phyloP scores from a whole-genome alignment of 1,284 basidiomycete genomes.

The Lignosus rhinocerotis region DNA sequence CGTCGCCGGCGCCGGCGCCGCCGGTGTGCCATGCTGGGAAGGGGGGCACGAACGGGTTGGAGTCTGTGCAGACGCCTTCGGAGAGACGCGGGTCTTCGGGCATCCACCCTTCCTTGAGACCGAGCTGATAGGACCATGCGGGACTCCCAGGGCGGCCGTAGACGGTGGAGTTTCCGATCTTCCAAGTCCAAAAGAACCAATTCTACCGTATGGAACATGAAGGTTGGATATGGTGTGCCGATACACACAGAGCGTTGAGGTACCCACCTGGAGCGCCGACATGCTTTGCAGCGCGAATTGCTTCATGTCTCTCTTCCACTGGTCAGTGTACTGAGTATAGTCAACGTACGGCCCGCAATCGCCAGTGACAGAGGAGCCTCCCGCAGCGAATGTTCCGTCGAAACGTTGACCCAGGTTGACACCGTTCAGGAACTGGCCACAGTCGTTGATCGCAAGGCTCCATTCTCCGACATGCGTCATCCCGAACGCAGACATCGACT shows the following conservation, averaged over 20 bases:
- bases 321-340: constrained; percentile 61
- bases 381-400: constrained; percentile 63
- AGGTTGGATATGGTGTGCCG: background rate
- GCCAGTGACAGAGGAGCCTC: constrained; percentile 43
- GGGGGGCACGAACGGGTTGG: constrained; percentile 58
- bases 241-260: constrained; percentile 5
- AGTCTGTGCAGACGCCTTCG: constrained; percentile 65
- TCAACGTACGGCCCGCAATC: constrained; percentile 73
- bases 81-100: constrained; percentile 80
- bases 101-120: constrained; percentile 85
- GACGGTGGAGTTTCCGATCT: constrained; percentile 69
- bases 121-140: constrained; percentile 88
- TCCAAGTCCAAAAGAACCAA: constrained; percentile 98
- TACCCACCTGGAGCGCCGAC: constrained; percentile 77
- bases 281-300: constrained; percentile 78
- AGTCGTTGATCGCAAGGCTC: constrained; percentile 84
- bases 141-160: constrained; percentile 77
- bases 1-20: constrained; percentile 64
- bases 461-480: constrained; percentile 81
- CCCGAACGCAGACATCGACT: constrained; percentile 60
- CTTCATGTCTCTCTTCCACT: constrained; percentile 61
- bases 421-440: constrained; percentile 79
- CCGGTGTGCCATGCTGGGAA: constrained; percentile 77
- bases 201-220: constrained; percentile 46
- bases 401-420: constrained; percentile 76